Percentiles rank a stretch among this genome's conserved stretches.
phyloP scores from a whole-genome alignment of 345 rosid genomes.

The Toxicodendron radicans region DNA sequence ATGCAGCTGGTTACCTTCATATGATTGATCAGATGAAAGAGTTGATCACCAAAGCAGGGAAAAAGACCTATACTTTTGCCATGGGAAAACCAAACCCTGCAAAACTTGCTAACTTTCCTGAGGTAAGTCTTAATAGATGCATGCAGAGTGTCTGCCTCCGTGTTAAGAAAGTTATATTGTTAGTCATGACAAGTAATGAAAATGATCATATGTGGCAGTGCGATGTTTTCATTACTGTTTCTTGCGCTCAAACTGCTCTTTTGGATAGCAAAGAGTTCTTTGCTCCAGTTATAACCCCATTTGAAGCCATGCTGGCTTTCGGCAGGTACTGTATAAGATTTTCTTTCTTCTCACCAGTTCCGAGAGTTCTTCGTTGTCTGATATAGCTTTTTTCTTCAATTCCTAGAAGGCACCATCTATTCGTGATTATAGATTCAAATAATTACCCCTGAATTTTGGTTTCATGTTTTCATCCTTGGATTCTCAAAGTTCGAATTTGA shows the following conservation, averaged over 20 bases:
- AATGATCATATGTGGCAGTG: conserved; percentile 46
- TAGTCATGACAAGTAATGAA: neutral
- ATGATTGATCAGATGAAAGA: conserved; percentile 90
- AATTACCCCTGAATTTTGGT: conserved; percentile 3
- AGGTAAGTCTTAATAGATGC: conserved; percentile 42
- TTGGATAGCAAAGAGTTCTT: conserved; percentile 90
- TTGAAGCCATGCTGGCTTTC: conserved; percentile 89
- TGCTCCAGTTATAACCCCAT: conserved; percentile 91
- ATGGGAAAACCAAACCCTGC: conserved; percentile 97
- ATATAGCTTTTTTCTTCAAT: neutral
- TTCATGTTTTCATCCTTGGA: neutral
- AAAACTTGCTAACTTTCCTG: conserved; percentile 94
- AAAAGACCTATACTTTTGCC: conserved; percentile 81
- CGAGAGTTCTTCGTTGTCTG: neutral
- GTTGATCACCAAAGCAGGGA: conserved; percentile 65
- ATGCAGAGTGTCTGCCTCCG: neutral
- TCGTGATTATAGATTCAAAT: conserved; percentile 6
- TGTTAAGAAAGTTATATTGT: conserved; percentile 12
- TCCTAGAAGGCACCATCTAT: neutral
- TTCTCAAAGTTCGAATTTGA: neutral
- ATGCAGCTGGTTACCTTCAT: conserved; percentile 89
- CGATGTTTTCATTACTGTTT: conserved; percentile 78
- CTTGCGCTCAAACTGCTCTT: conserved; percentile 92
- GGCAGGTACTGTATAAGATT: conserved; percentile 48
- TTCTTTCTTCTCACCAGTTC: neutral